Percentiles rank a stretch among this genome's conserved stretches.
phyloP scores from a whole-genome alignment of 2,329 filamentous ascomycete genomes.

The Coccinonectria pachysandricola region DNA sequence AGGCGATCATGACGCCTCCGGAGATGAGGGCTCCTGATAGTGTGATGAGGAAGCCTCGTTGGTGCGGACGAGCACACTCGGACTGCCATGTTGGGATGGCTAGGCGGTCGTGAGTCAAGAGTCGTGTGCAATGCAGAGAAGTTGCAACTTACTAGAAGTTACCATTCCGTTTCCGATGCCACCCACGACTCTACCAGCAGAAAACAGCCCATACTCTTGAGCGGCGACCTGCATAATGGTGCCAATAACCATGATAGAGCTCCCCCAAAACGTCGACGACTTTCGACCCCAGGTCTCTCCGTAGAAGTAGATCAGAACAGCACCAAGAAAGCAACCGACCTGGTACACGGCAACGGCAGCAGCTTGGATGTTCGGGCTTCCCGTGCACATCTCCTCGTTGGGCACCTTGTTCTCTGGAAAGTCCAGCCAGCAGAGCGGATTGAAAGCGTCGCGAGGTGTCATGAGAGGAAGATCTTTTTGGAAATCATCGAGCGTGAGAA shows the following conservation, averaged over 20 bases:
- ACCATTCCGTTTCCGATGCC: conserved; percentile 37
- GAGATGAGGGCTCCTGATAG: conserved; percentile 29
- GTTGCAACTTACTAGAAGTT: conserved; percentile 29
- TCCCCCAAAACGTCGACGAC: conserved; percentile 29
- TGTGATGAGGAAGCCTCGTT: conserved; percentile 22
- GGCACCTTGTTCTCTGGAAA: not conserved
- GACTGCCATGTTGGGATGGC: conserved; percentile 28
- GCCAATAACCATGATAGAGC: conserved; percentile 30
- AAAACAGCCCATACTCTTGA: conserved; percentile 30
- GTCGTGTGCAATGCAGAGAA: not conserved
- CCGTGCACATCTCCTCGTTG: too few relatives aligned
- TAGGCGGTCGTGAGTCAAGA: conserved; percentile 1
- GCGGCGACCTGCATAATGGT: conserved; percentile 31
- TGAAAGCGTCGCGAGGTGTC: conserved; percentile 25
- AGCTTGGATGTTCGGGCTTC: too few relatives aligned
- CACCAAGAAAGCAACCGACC: conserved; percentile 37
- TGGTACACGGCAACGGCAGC: conserved; percentile 37
- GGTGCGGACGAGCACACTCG: conserved; percentile 30
- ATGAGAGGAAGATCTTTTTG: conserved; percentile 24
- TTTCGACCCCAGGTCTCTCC: conserved; percentile 35
- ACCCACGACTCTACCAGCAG: conserved; percentile 33
- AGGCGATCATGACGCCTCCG: conserved; percentile 25
- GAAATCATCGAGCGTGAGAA: conserved; percentile 24
- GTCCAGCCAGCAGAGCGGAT: conserved; percentile 28
- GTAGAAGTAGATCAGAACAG: conserved; percentile 28